A percentile compares a stretch with the other conserved stretches of the same genome.
phyloP scores from a whole-genome alignment of 179 eudicot species.

The Silene noctiflora region DNA sequence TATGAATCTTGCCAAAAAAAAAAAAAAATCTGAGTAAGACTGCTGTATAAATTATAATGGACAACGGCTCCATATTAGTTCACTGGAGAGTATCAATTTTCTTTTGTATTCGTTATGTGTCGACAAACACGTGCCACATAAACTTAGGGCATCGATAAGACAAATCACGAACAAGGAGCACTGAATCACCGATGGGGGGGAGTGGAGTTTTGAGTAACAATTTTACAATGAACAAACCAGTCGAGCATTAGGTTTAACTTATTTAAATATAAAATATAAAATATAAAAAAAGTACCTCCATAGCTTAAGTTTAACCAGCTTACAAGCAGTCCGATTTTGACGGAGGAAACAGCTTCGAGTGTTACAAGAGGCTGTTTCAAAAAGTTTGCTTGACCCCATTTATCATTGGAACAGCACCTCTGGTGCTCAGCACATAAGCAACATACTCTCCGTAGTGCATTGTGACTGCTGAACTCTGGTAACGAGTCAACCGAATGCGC shows the following conservation, averaged over 20 bases:
- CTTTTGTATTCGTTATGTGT: no score
- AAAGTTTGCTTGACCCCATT: slow-evolving; percentile 43
- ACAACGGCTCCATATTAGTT: no score
- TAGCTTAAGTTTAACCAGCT: background rate
- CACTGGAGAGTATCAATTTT: no score
- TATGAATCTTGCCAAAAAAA: no score
- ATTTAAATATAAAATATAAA: no score
- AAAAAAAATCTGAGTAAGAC: no score
- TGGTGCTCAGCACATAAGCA: slow-evolving; percentile 51
- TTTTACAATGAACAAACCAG: background rate
- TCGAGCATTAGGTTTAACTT: background rate
- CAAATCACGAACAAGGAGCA: no score
- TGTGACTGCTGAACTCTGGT: slow-evolving; percentile 77
- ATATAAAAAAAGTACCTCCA: background rate
- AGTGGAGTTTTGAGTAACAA: no score
- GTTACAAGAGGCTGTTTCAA: slow-evolving; percentile 17
- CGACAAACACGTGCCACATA: no score
- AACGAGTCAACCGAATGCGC: slow-evolving; percentile 70
- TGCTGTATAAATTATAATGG: no score
- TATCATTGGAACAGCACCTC: slow-evolving; percentile 56
- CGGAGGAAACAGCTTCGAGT: slow-evolving; percentile 11
- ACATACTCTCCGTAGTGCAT: slow-evolving; percentile 75
- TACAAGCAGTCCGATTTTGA: background rate
- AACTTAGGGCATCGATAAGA: no score
- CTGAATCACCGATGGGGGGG: no score